A percentile compares a stretch with the other conserved stretches of the same genome.
These are phyloP conservation scores for Crithidia mellificae DNA, from an alignment of 208 protist species.

Conservation along the genomic window DNA sequence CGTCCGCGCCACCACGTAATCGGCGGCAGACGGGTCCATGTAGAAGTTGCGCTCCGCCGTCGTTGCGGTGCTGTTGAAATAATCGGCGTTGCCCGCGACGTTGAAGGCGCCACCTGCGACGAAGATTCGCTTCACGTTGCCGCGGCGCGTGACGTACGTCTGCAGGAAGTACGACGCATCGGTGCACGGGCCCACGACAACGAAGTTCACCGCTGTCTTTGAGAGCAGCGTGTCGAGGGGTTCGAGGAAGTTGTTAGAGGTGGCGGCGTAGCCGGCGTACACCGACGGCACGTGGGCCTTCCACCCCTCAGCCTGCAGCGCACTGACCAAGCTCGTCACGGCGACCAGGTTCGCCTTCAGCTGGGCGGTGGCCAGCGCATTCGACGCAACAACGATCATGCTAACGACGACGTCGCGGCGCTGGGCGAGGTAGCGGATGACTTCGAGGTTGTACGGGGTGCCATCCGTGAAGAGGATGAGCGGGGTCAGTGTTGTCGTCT, in stretches of 20 bases:
- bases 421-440: constrained; percentile 67
- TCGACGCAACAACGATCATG: constrained; percentile 66
- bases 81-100: constrained; percentile 37
- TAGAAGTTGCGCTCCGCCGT: constrained; percentile 71
- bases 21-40: constrained; percentile 60
- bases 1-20: constrained; percentile 45
- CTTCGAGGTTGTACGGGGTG: constrained; percentile 54
- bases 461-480: constrained; percentile 73
- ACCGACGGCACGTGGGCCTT: constrained; percentile 38
- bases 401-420: constrained; percentile 56
- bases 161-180: constrained; percentile 70
- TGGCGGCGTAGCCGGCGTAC: constrained; percentile 48
- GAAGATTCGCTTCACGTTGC: constrained; percentile 37
- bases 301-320: constrained; percentile 49
- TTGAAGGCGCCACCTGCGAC: constrained; percentile 63
- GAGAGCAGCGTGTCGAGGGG: constrained; percentile 38
- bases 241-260: constrained; percentile 27
- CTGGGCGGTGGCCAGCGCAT: constrained; percentile 32
- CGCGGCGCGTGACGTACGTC: constrained; percentile 18
- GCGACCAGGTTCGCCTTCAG: constrained; percentile 25
- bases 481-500: constrained; percentile 22
- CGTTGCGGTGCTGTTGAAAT: constrained; percentile 45
- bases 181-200: constrained; percentile 64
- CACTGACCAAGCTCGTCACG: constrained; percentile 33
- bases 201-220: constrained; percentile 36